A percentile compares a stretch with the other conserved stretches of the same genome.
These are phyloP conservation scores for Alternaria dauci DNA, from an alignment of 2,329 filamentous ascomycete species.

Conservation along the genomic window DNA sequence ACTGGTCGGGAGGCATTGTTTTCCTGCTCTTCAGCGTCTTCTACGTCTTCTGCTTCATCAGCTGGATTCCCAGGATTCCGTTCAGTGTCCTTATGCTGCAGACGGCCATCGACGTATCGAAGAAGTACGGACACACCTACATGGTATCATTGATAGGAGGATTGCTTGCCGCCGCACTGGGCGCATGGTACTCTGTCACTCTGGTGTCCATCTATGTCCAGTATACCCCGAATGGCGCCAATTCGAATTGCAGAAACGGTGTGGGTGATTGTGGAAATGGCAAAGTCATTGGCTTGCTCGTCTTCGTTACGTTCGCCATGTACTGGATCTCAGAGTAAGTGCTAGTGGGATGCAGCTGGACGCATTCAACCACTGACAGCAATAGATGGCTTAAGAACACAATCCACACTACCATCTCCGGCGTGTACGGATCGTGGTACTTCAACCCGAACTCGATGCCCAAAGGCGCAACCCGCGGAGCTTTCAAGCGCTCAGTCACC, in stretches of 20 bases:
- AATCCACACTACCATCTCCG: slow-evolving; percentile 85
- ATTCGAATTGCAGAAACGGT: slow-evolving; percentile 63
- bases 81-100: slow-evolving; percentile 91
- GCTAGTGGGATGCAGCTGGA: neutral
- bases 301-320: slow-evolving; percentile 87
- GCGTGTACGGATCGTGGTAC: slow-evolving; percentile 94
- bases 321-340: slow-evolving; percentile 86
- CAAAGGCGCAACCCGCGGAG: slow-evolving; percentile 80
- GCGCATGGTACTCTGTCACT: slow-evolving; percentile 86
- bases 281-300: slow-evolving; percentile 83
- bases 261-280: slow-evolving; percentile 73
- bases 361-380: slow-evolving; percentile 58
- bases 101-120: slow-evolving; percentile 84
- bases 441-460: slow-evolving; percentile 77
- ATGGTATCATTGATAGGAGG: slow-evolving; percentile 85
- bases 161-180: slow-evolving; percentile 75
- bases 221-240: slow-evolving; percentile 71
- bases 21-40: slow-evolving; percentile 86
- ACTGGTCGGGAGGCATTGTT: slow-evolving; percentile 86
- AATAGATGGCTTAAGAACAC: slow-evolving; percentile 83
- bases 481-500: slow-evolving; percentile 80
- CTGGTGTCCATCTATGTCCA: slow-evolving; percentile 86
- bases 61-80: slow-evolving; percentile 86
- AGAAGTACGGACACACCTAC: slow-evolving; percentile 85
- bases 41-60: slow-evolving; percentile 81